phyloP scores from a whole-genome alignment of 2,329 filamentous ascomycete species.

The Paraphaeosphaeria minitans region DNA sequence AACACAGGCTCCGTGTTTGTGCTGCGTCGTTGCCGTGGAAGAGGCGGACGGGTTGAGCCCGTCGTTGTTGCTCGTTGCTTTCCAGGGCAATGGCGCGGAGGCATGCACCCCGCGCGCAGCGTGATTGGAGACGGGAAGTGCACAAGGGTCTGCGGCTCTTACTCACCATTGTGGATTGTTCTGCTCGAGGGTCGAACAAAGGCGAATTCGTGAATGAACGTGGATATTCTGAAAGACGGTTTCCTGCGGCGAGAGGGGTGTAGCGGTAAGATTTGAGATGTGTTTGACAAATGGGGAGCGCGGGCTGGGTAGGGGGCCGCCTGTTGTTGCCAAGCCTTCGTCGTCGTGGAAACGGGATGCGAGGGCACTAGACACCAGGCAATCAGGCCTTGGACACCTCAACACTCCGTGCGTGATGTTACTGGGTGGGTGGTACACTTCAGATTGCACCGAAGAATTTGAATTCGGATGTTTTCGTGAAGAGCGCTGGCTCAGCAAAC shows the following conservation, averaged over 20 bases:
- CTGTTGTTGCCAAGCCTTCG: conserved; percentile 27
- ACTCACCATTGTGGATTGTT: conserved; percentile 15
- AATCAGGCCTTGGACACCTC: not conserved
- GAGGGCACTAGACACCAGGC: not conserved
- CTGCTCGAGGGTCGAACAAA: not conserved
- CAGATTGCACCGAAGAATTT: not conserved
- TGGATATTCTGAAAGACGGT: conserved; percentile 3
- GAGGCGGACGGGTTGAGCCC: too few relatives aligned
- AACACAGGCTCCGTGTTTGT: not conserved
- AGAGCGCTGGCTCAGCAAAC: not conserved
- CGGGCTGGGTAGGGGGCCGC: conserved; percentile 30
- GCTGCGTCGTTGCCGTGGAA: not conserved
- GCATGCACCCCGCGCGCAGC: conserved; percentile 5
- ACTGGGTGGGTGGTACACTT: not conserved
- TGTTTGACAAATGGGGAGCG: conserved; percentile 30
- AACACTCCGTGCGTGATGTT: not conserved
- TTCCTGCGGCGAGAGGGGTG: conserved; percentile 18
- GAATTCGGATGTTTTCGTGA: not conserved
- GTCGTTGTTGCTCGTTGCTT: not conserved
- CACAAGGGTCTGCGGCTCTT: not conserved
- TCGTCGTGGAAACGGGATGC: conserved; percentile 16
- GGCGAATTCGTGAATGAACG: not conserved
- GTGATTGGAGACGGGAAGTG: conserved; percentile 3
- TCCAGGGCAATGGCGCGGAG: not conserved
- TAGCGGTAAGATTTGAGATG: conserved; percentile 16